Percentiles rank a stretch among this genome's conserved stretches.
phyloP scores from a whole-genome alignment of 129 eudicot genomes.

The Erigeron canadensis region DNA sequence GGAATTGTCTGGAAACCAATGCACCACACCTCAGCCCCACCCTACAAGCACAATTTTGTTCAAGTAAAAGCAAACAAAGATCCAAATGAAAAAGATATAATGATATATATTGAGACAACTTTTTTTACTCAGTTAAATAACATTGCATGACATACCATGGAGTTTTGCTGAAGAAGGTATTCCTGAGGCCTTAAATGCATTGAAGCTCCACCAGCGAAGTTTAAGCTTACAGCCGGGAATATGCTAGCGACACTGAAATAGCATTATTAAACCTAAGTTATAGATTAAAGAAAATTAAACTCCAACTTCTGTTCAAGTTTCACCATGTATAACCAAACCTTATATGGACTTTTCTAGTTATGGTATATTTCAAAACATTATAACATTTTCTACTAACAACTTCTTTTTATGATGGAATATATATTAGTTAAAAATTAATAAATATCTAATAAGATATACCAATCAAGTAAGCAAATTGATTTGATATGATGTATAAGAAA shows the following conservation, averaged over 20 bases:
- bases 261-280: background rate
- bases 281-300: background rate
- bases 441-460: no score
- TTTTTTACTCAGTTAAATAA: slow-evolving; percentile 2
- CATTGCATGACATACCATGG: slow-evolving; percentile 52
- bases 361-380: background rate
- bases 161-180: slow-evolving; percentile 85
- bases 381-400: no score
- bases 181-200: slow-evolving; percentile 81
- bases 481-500: background rate
- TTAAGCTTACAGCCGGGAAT: slow-evolving; percentile 77
- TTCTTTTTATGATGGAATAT: no score
- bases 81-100: background rate
- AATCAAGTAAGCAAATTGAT: no score
- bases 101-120: background rate
- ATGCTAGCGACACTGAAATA: slow-evolving; percentile 56
- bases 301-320: background rate
- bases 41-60: slow-evolving; percentile 36
- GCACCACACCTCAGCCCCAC: slow-evolving; percentile 85
- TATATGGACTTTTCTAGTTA: background rate
- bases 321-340: background rate
- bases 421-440: no score
- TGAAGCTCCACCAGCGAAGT: slow-evolving; percentile 89
- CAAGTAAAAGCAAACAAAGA: slow-evolving; percentile 2
- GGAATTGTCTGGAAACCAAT: slow-evolving; percentile 77